phyloP scores from a whole-genome alignment of 2,329 filamentous ascomycete species.

The Zelopaecilomyces penicillatus region DNA sequence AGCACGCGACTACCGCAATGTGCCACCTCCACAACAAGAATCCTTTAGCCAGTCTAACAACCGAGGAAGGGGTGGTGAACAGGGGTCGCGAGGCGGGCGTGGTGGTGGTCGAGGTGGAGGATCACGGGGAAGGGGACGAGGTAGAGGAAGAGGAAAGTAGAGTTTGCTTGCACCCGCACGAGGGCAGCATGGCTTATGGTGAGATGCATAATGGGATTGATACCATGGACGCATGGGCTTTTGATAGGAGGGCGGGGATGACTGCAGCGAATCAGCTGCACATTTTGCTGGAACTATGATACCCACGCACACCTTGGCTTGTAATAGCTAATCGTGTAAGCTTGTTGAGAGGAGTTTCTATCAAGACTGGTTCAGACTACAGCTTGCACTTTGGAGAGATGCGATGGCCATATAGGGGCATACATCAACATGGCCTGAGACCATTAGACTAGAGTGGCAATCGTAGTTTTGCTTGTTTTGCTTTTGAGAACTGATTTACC shows the following conservation, averaged over 20 bases:
- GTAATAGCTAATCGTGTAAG: neutral
- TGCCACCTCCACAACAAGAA: slow-evolving; percentile 18
- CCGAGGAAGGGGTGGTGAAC: slow-evolving; percentile 8
- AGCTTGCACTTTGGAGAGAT: no score
- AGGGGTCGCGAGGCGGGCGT: slow-evolving; percentile 15
- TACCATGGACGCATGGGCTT: neutral
- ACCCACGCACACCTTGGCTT: slow-evolving; percentile 3
- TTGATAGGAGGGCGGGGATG: neutral
- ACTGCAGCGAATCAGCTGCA: slow-evolving; percentile 6
- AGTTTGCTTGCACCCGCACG: neutral
- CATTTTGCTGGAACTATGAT: slow-evolving; percentile 4
- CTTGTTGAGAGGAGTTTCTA: neutral
- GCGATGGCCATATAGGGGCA: no score
- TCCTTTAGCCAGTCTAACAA: neutral
- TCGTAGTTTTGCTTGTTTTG: no score
- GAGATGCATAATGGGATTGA: slow-evolving; percentile 2
- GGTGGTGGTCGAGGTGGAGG: slow-evolving; percentile 15
- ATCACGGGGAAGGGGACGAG: slow-evolving; percentile 17
- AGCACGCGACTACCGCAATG: slow-evolving; percentile 18
- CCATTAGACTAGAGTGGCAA: no score
- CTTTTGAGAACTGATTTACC: no score
- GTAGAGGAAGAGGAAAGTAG: slow-evolving; percentile 17
- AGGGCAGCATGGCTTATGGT: neutral
- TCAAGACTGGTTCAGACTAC: no score
- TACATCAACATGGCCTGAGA: no score